Conservation (phyloP, 2,329 filamentous ascomycete species). For the Colletotrichum sp. region DNA sequence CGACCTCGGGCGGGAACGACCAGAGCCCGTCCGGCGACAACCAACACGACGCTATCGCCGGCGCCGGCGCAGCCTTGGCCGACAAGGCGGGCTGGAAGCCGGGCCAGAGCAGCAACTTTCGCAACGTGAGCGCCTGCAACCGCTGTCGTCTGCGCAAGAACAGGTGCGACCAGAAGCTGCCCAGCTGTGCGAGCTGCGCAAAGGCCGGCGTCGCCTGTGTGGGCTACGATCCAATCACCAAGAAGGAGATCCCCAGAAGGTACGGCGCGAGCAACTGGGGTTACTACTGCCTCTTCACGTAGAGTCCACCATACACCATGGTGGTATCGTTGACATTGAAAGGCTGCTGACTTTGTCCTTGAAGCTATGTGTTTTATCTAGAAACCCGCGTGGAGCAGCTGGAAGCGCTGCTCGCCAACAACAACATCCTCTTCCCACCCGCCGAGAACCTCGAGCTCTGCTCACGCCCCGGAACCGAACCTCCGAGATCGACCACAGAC, state of each 20-base stretch:
- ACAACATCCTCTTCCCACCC: conserved; percentile 75
- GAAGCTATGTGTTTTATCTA: conserved; percentile 91
- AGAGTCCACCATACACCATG: neutral
- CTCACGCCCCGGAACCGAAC: conserved; percentile 51
- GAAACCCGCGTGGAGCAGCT: conserved; percentile 86
- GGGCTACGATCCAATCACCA: conserved; percentile 95
- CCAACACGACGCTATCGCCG: conserved; percentile 25
- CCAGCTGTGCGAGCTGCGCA: conserved; percentile 88
- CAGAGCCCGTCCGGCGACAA: conserved; percentile 36
- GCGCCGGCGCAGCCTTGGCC: conserved; percentile 31
- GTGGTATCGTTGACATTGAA: conserved; percentile 40
- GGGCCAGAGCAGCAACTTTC: conserved; percentile 71
- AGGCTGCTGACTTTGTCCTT: neutral
- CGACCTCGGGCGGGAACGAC: conserved; percentile 39
- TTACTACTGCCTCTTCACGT: neutral
- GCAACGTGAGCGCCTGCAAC: conserved; percentile 94
- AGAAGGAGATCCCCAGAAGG: conserved; percentile 91
- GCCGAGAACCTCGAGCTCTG: conserved; percentile 72
- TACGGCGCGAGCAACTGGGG: conserved; percentile 51
- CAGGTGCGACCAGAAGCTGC: conserved; percentile 90
- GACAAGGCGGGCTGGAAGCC: conserved; percentile 42
- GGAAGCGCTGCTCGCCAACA: conserved; percentile 73
- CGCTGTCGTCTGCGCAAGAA: conserved; percentile 92
- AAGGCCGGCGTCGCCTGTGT: conserved; percentile 93
- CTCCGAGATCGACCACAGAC: conserved; percentile 34